Evolutionary conservation across 495 filamentous ascomycete species (phyloP), one percentile per base, ranked within the genome.

Genomic region (Evernia prunastri): DNA sequence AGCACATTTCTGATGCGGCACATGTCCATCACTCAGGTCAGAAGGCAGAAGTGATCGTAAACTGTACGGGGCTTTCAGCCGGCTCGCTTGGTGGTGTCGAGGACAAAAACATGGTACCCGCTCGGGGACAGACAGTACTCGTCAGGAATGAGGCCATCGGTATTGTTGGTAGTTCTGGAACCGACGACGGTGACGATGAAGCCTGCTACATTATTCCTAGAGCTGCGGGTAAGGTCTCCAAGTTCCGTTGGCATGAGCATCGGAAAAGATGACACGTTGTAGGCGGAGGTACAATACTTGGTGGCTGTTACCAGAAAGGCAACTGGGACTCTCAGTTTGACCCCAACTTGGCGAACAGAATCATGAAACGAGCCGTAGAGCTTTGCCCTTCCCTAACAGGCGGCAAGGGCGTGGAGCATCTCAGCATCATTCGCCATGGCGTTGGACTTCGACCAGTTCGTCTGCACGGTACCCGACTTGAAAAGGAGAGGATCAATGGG

Each of bases 151-250:
- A 88, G 63, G 82, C 89, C 0, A 82, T 84, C 10, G 79, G 83
- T 42, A 94, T 96, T 88, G 68, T 77, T 25, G 79, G 77, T 2
- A 77, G 81, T 36, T 92, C 88, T 29, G 91, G 92, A 0, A 89
- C 85, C 0, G 91, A 96, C 57, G 89, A 96, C 68, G 89, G 85
- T 0, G 80, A 81, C 0, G 91, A 90, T 42, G 92, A 97, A 72
- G 75, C 85, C n/a, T 79, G 80, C 63, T 98, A 98, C 70, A 84
- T 92, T 58, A 98, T 98, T 93, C 84, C 86, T 63, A 84, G 94
- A n/a, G 91, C 92, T 3, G 86, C 83, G 11, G 92, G 74, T 76
- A 74, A 68, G 56, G 39, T 29, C n/a, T 42, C 25, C 5, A n/a
- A 25, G 12, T 49, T 20, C 37, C 35, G 3, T 25, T 7, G 5